Conservation (phyloP, 441 rosid genomes). For the Euphorbia celastroides region DNA sequence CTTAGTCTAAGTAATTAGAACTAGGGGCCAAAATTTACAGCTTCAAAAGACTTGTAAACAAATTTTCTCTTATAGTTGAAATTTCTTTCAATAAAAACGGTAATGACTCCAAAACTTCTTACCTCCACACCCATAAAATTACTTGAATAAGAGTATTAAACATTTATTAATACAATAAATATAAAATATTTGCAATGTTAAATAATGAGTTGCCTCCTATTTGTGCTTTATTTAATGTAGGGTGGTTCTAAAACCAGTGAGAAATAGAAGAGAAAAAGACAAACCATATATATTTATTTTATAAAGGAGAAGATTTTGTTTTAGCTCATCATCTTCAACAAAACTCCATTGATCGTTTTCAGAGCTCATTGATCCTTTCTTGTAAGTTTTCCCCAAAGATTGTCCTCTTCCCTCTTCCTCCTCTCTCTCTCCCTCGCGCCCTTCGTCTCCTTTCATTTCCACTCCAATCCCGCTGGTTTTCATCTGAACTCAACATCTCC, state of each 20-base stretch:
- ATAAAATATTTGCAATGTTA: too few species aligned
- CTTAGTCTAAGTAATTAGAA: too few species aligned
- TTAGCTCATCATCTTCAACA: background rate
- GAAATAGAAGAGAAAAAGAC: background rate
- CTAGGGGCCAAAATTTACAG: too few species aligned
- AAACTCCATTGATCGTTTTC: background rate
- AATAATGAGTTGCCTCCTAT: too few species aligned
- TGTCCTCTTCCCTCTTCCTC: background rate
- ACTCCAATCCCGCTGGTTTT: background rate
- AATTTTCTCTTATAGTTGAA: too few species aligned
- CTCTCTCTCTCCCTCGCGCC: background rate
- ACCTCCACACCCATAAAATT: too few species aligned
- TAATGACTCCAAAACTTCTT: too few species aligned
- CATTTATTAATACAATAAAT: too few species aligned
- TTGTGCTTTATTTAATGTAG: too few species aligned
- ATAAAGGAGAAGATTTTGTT: background rate
- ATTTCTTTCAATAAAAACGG: too few species aligned
- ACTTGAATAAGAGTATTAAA: too few species aligned
- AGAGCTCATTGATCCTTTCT: background rate
- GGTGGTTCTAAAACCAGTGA: background rate
- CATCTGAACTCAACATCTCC: background rate
- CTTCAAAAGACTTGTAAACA: too few species aligned
- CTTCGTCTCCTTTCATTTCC: background rate
- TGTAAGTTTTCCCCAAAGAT: slow-evolving; percentile 5
- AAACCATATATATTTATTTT: background rate